phyloP scores from a whole-genome alignment of 805 yeast genomes.

The Saccharomyces mikatae region DNA sequence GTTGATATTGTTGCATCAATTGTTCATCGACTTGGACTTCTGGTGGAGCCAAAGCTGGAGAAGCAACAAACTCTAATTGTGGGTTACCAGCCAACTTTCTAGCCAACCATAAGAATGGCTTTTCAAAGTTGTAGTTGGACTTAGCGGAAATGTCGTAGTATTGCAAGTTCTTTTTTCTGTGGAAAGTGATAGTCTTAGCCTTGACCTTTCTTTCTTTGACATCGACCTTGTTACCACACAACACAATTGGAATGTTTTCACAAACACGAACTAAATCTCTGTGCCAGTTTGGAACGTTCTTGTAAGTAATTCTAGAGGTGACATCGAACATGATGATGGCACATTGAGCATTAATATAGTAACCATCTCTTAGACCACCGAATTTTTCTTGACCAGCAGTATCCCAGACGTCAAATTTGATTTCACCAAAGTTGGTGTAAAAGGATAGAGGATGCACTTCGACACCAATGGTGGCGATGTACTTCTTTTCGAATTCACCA shows the following conservation, averaged over 20 bases:
- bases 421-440: conserved; percentile 97
- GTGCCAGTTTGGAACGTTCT: conserved; percentile 99
- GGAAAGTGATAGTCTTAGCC: conserved; percentile 99
- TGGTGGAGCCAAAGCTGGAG: conserved; percentile 99
- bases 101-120: conserved; percentile 99
- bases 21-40: conserved; percentile 96
- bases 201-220: conserved; percentile 99
- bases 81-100: conserved; percentile 98
- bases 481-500: conserved; percentile 98
- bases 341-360: conserved; percentile 98
- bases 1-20: conserved; percentile 96
- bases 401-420: conserved; percentile 99
- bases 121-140: conserved; percentile 98
- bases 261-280: conserved; percentile 99
- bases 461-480: conserved; percentile 98
- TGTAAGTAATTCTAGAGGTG: conserved; percentile 97
- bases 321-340: conserved; percentile 99
- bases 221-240: conserved; percentile 99
- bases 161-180: conserved; percentile 99
- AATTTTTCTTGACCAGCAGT: conserved; percentile 99
- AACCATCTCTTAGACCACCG: conserved; percentile 99
- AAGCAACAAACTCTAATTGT: conserved; percentile 94
- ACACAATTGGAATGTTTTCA: conserved; percentile 98
- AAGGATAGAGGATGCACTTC: conserved; percentile 98
- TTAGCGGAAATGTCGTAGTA: conserved; percentile 99